Conservation (phyloP, 2,329 filamentous ascomycete genomes). For the Tolypocladium ovalisporum region DNA sequence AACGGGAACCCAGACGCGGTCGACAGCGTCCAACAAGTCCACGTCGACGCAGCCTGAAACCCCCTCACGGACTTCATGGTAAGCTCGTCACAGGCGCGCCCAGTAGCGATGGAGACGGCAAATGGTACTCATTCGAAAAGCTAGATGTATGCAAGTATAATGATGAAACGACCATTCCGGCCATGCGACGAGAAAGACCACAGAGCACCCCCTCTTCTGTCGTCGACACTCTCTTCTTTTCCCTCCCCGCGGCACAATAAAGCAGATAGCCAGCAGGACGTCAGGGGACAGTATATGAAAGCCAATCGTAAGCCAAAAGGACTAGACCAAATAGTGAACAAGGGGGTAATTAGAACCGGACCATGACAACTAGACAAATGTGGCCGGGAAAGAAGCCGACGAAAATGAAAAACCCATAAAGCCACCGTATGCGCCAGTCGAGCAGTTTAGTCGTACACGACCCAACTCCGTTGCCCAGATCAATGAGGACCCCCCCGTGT, state of each 20-base stretch:
- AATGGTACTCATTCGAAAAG: background rate
- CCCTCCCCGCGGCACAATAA: background rate
- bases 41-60: background rate
- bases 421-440: constrained; percentile 7
- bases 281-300: background rate
- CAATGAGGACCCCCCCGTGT: constrained; percentile 4
- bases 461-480: constrained; percentile 21
- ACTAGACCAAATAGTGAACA: background rate
- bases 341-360: background rate
- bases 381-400: background rate
- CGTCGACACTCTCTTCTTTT: too few species aligned
- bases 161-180: background rate
- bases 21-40: background rate
- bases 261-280: background rate
- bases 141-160: background rate
- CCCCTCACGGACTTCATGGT: too few species aligned
- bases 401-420: constrained; percentile 4
- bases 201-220: background rate
- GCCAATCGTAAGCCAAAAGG: background rate
- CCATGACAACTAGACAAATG: background rate
- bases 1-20: background rate
- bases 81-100: too few species aligned
- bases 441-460: constrained; percentile 21
- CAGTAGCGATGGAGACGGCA: background rate
- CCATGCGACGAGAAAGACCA: background rate